These are phyloP conservation scores for Fraxinus sp. DNA, from an alignment of 305 asterid species.

Conservation along the genomic window DNA sequence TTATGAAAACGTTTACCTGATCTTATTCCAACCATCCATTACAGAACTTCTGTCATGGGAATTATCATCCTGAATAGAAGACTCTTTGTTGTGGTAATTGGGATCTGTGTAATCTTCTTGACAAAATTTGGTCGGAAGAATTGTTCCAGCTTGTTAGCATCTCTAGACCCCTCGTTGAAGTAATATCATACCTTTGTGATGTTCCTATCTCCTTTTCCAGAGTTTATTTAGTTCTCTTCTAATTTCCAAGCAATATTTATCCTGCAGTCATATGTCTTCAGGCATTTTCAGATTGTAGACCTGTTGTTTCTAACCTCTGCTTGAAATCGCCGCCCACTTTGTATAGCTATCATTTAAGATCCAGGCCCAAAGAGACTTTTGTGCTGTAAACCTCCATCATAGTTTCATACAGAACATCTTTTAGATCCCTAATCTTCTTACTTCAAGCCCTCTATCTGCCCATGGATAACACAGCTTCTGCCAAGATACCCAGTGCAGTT, in stretches of 20 bases:
- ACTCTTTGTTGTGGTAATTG: neutral
- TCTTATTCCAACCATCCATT: neutral
- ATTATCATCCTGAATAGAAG: neutral
- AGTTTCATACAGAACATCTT: neutral
- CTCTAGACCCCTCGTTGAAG: neutral
- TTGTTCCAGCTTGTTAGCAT: neutral
- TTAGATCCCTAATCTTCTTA: neutral
- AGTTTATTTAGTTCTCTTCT: neutral
- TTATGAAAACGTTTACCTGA: neutral
- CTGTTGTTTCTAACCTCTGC: neutral
- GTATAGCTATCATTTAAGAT: neutral
- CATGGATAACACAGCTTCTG: neutral
- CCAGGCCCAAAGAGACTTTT: neutral
- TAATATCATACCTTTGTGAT: neutral
- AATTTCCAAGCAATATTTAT: neutral
- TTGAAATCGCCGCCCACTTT: neutral
- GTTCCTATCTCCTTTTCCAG: neutral
- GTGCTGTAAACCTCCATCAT: neutral
- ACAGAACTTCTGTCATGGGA: neutral
- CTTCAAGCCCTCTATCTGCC: neutral
- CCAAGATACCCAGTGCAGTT: neutral
- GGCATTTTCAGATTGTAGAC: neutral
- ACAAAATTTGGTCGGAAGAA: neutral
- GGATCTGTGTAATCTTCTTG: neutral
- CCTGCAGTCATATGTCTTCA: neutral